These are phyloP conservation scores for Fusarium piperis DNA, from an alignment of 2,329 filamentous ascomycete species.

Conservation along the genomic window DNA sequence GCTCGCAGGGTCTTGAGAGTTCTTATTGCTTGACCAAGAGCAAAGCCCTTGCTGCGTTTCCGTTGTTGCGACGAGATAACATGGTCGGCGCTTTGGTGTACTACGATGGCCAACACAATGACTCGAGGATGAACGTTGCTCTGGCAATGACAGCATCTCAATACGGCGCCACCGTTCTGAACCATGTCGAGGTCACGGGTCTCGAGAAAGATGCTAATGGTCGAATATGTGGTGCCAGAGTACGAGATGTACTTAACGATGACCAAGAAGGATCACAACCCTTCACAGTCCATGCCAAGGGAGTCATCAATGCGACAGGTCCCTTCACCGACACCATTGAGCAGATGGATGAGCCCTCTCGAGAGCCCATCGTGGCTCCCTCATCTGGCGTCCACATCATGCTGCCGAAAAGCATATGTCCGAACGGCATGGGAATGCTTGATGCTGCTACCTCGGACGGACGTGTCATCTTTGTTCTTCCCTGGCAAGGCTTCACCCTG, in stretches of 20 bases:
- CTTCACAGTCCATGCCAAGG: constrained; percentile 79
- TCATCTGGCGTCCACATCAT: constrained; percentile 86
- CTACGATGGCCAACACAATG: constrained; percentile 88
- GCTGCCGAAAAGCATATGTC: constrained; percentile 81
- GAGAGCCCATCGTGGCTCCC: constrained; percentile 79
- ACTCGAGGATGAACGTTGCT: constrained; percentile 88
- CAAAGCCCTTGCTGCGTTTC: constrained; percentile 81
- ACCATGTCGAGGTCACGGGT: constrained; percentile 81
- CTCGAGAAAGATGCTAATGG: constrained; percentile 77
- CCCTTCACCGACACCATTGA: constrained; percentile 84
- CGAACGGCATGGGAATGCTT: constrained; percentile 83
- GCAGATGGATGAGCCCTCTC: constrained; percentile 78
- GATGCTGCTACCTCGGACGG: constrained; percentile 82
- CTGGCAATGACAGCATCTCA: constrained; percentile 82
- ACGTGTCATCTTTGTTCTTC: constrained; percentile 88
- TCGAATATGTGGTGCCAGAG: constrained; percentile 72
- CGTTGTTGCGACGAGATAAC: constrained; percentile 78
- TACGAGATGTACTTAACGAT: constrained; percentile 63
- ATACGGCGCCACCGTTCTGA: constrained; percentile 82
- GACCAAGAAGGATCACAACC: constrained; percentile 61
- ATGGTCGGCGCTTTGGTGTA: constrained; percentile 84
- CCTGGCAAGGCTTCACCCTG: constrained; percentile 88
- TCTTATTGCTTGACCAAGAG: constrained; percentile 83
- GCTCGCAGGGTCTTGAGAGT: constrained; percentile 82
- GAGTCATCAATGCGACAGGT: constrained; percentile 85